Evolutionary conservation across 2,329 filamentous ascomycete genomes (phyloP), one percentile per base, ranked within the genome.

Genomic region (Penicillium sp.): DNA sequence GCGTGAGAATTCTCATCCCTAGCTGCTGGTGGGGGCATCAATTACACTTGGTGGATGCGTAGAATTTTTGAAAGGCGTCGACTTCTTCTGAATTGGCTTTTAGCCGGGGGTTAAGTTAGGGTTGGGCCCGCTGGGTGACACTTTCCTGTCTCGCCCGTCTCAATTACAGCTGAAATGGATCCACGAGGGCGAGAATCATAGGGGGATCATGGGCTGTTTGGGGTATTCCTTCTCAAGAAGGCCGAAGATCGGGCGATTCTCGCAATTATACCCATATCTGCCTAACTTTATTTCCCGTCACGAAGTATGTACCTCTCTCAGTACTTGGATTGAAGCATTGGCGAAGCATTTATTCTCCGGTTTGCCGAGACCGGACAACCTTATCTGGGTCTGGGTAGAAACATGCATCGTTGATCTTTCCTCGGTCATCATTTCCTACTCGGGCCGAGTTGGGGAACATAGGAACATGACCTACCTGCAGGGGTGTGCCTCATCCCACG

Each of bases 1-100:
- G 53, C 53, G 55, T 8, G 29, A 39, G 40, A 52, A 48, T 47
- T 42, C 28, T 15, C 29, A 38, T 31, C 27, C 12, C 29, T 43
- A 42, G 35, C 12, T 24, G 35, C 5, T 9, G 32, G 33, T 45
- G 35, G 41, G 24, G 8, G 32, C 29, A 15, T 33, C 45, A 43
- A 44, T 52, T 29, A 45, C 44, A 32, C n/a, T 40, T 20, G 13
- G 45, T 52, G 49, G 44, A 29, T 42, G 40, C 39, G 8, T 24
- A 42, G 24, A 13, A 42, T 29, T 47, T 24, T 8, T 23, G 1
- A 3, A 20, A 12, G 15, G 23, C 15, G 4, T 35, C 27, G 13
- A 10, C 2, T 18, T 35, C 25, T 12, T 37, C 23, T 37, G 45
- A 42, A 31, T 47, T 42, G 15, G 15, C 41, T 37, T 13, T 15